Evolutionary conservation across 345 rosid genomes (phyloP).

Genomic region (Rhodamnia argentea): DNA sequence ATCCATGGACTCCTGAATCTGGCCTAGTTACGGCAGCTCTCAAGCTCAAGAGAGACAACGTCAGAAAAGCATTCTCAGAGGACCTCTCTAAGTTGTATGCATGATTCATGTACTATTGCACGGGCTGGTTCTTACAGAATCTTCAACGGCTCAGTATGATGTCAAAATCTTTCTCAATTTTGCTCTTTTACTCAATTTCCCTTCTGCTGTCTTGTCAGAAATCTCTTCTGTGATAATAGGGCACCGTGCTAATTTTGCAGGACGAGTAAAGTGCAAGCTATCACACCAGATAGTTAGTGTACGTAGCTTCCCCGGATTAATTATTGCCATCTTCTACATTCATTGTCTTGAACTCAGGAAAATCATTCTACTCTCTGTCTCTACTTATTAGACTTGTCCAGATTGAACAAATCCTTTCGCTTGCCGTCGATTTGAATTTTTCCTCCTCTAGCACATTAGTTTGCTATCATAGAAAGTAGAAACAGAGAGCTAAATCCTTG

Average conservation of each 20-base stretch:
- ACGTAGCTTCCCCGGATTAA: not conserved
- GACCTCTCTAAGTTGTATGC: conserved; percentile 65
- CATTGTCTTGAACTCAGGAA: not conserved
- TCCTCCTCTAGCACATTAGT: not conserved
- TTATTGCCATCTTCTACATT: not conserved
- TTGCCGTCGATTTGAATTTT: not conserved
- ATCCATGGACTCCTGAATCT: conserved; percentile 93
- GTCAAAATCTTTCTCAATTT: not conserved
- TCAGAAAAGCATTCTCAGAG: conserved; percentile 63
- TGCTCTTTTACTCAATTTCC: not conserved
- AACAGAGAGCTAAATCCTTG: not conserved
- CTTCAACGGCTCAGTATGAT: not conserved
- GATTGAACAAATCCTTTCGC: not conserved
- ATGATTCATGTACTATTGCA: conserved; percentile 1
- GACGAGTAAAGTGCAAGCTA: not conserved
- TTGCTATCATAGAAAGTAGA: not conserved
- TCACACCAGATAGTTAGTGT: not conserved
- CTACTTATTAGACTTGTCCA: not conserved
- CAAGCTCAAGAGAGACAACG: conserved; percentile 81
- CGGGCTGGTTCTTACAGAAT: not conserved
- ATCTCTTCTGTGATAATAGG: not conserved
- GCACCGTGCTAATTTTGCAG: not conserved
- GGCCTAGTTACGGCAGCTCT: conserved; percentile 92
- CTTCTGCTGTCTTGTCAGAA: not conserved
- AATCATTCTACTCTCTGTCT: not conserved